A percentile compares a stretch with the other conserved stretches of the same genome.
These are phyloP conservation scores for Mycena chlorophos DNA, from an alignment of 768 basidiomycete species.

Conservation along the genomic window DNA sequence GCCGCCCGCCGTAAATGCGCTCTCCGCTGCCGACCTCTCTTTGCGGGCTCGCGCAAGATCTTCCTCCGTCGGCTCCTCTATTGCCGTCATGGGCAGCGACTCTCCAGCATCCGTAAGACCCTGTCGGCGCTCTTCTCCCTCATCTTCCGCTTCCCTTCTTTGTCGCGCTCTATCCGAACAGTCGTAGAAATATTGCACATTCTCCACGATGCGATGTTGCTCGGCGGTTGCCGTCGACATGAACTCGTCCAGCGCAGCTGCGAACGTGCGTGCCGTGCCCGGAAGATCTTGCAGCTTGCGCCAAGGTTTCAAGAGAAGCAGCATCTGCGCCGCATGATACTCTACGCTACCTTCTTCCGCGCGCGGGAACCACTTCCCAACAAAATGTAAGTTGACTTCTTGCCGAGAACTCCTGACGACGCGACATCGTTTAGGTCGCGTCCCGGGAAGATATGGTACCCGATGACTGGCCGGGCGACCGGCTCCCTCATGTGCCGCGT, in stretches of 20 bases:
- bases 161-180: conserved; percentile 19
- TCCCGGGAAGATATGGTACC: conserved; percentile 22
- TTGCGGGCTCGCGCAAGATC: no score
- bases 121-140: conserved; percentile 2
- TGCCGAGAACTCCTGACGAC: conserved; percentile 28
- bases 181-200: conserved; percentile 38
- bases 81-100: background rate
- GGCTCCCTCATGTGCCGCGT: background rate
- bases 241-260: conserved; percentile 24
- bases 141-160: conserved; percentile 3
- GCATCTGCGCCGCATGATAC: conserved; percentile 31
- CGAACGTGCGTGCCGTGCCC: conserved; percentile 15
- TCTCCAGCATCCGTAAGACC: background rate
- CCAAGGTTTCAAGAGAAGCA: conserved; percentile 40
- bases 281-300: conserved; percentile 26
- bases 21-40: no score
- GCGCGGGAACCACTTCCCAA: conserved; percentile 35
- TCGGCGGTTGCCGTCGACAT: background rate
- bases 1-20: no score
- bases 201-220: conserved; percentile 18
- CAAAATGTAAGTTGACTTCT: conserved; percentile 34
- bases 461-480: conserved; percentile 24
- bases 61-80: background rate
- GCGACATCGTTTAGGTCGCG: conserved; percentile 15
- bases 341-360: conserved; percentile 20